Evolutionary conservation across 116 monocot genomes (phyloP).

Genomic region (Trichopus zeylanicus): DNA sequence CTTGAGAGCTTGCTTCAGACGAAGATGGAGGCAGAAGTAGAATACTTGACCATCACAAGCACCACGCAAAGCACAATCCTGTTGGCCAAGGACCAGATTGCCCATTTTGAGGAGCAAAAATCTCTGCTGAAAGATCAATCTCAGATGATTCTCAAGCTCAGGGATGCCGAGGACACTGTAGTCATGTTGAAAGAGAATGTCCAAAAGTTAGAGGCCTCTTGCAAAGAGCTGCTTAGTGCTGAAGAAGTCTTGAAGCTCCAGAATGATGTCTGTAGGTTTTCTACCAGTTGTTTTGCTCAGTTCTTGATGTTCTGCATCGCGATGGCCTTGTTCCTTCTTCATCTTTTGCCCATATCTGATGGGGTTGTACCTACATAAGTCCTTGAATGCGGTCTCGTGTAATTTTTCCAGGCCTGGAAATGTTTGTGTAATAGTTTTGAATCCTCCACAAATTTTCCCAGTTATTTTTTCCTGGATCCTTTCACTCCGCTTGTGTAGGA

Average conservation of each 20-base stretch:
- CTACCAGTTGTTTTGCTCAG: constrained; percentile 41
- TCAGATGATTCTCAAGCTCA: constrained; percentile 20
- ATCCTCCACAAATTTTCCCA: no score
- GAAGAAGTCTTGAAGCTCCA: constrained; percentile 41
- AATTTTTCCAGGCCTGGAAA: background rate
- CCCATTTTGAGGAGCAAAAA: constrained; percentile 34
- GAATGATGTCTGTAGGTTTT: constrained; percentile 32
- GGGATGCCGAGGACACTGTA: constrained; percentile 21
- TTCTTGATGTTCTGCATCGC: constrained; percentile 38
- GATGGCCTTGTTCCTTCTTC: constrained; percentile 30
- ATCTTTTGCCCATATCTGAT: constrained; percentile 19
- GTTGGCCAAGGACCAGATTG: constrained; percentile 20
- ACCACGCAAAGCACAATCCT: constrained; percentile 20
- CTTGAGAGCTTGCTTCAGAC: constrained; percentile 44
- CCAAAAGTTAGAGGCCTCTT: constrained; percentile 33
- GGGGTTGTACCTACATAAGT: constrained; percentile 59
- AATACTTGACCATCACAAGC: constrained; percentile 32
- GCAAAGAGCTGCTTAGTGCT: constrained; percentile 25
- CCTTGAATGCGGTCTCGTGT: constrained; percentile 2
- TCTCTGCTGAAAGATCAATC: constrained; percentile 15
- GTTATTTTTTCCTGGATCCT: no score
- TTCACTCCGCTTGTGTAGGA: no score
- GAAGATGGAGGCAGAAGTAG: constrained; percentile 51
- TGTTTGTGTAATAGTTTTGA: background rate
- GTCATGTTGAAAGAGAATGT: constrained; percentile 21